Conservation (phyloP, 2,329 filamentous ascomycete genomes). For the Cytospora chrysosperma region DNA sequence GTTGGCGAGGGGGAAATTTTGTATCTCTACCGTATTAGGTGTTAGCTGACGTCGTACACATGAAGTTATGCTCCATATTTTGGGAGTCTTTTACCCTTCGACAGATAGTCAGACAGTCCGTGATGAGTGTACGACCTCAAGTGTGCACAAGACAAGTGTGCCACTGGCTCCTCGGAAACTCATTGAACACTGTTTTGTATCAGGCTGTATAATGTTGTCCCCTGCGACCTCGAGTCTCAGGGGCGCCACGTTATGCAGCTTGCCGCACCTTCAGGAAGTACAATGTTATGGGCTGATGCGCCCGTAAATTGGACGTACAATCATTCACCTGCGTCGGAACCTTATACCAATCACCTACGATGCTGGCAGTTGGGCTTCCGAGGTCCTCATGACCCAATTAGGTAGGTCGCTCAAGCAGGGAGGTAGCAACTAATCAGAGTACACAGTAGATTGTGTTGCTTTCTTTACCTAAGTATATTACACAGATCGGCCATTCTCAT, state of each 20-base stretch:
- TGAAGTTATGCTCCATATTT: no score
- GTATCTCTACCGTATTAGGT: no score
- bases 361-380: neutral
- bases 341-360: neutral
- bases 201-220: neutral
- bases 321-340: neutral
- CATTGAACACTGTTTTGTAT: no score
- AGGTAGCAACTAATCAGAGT: no score
- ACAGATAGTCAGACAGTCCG: neutral
- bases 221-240: neutral
- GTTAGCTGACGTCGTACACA: no score
- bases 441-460: neutral
- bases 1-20: no score
- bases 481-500: neutral
- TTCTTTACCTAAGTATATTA: neutral
- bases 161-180: neutral
- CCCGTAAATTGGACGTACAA: neutral
- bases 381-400: neutral
- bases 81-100: neutral
- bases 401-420: neutral
- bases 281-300: neutral
- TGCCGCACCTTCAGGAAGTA: neutral
- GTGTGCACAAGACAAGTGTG: neutral
- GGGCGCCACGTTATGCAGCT: neutral
- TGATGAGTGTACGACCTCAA: neutral